Evolutionary conservation across 345 rosid species (phyloP).

Genomic region (Kernera saxatilis): DNA sequence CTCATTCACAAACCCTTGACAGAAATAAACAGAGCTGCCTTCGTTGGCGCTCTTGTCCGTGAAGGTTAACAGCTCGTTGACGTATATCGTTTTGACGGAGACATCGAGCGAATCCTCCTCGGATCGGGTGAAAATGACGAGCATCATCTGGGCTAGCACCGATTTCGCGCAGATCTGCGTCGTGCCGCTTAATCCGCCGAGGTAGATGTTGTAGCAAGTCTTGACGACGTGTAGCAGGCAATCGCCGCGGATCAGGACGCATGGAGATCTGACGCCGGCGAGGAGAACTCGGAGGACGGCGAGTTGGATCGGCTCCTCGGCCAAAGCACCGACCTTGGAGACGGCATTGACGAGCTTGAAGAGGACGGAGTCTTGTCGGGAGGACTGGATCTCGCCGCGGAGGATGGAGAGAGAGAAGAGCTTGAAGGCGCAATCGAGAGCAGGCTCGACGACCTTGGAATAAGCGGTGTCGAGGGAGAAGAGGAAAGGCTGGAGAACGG

Average conservation of each 20-base stretch:
- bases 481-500: slow-evolving; percentile 62
- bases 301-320: slow-evolving; percentile 75
- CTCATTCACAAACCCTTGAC: slow-evolving; percentile 74
- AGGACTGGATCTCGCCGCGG: slow-evolving; percentile 56
- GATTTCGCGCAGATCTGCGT: slow-evolving; percentile 96
- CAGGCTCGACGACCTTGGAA: slow-evolving; percentile 73
- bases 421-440: slow-evolving; percentile 72
- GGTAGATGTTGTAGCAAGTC: slow-evolving; percentile 87
- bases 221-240: slow-evolving; percentile 66
- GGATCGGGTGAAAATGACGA: slow-evolving; percentile 62
- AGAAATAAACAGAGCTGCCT: slow-evolving; percentile 69
- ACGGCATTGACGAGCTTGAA: slow-evolving; percentile 44
- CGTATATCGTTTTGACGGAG: slow-evolving; percentile 48
- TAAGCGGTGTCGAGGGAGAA: slow-evolving; percentile 71
- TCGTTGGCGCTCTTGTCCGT: slow-evolving; percentile 84
- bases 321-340: slow-evolving; percentile 60
- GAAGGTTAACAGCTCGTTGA: slow-evolving; percentile 60
- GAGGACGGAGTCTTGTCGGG: slow-evolving; percentile 25
- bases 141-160: slow-evolving; percentile 79
- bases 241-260: slow-evolving; percentile 77
- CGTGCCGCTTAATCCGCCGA: slow-evolving; percentile 75
- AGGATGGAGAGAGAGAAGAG: slow-evolving; percentile 68
- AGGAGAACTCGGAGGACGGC: slow-evolving; percentile 73
- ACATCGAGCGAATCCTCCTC: slow-evolving; percentile 70
- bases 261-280: slow-evolving; percentile 70